Percentiles rank a stretch among this genome's conserved stretches.
Evolutionary conservation across 176 grass and related monocot species (phyloP).

Genomic region (maize (Zea mays)): Zm-B73-REFERENCE-NAM-5.0 NC_050098.1:199107001-199107500

Average conservation of each 20-base stretch:
- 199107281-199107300: neutral
- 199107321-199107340: constrained; percentile 14
- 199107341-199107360: neutral
- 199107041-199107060: constrained; percentile 73
- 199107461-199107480: constrained; percentile 79
- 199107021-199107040: constrained; percentile 60
- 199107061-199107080: constrained; percentile 63
- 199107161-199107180: constrained; percentile 54
- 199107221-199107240: constrained; percentile 69
- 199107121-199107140: constrained; percentile 58
- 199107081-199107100: constrained; percentile 64
- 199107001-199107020: constrained; percentile 75
- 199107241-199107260: constrained; percentile 69
- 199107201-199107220: constrained; percentile 58
- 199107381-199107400: constrained; percentile 52
- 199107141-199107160: constrained; percentile 62
- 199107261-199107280: constrained; percentile 55
- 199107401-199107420: constrained; percentile 67
- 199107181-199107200: constrained; percentile 60
- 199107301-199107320: neutral
- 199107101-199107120: constrained; percentile 77
- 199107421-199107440: constrained; percentile 71
- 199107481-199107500: constrained; percentile 23
- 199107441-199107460: constrained; percentile 81
- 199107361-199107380: constrained; percentile 13